phyloP scores from a whole-genome alignment of 78 protist genomes.

The Chrysochromulina parva region DNA sequence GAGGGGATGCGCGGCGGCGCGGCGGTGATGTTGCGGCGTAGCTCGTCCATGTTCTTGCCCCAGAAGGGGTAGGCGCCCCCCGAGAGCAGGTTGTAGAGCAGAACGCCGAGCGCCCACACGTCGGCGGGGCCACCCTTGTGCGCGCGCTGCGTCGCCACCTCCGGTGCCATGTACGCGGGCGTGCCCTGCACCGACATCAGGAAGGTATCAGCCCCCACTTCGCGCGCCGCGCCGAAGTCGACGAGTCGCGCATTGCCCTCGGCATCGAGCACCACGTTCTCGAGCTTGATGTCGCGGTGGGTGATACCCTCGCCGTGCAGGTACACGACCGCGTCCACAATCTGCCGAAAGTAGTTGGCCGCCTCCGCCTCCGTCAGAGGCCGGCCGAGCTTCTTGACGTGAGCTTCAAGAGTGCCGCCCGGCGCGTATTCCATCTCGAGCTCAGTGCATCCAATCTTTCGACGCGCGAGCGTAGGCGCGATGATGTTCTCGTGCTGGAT shows the following conservation, averaged over 20 bases:
- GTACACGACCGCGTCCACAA: not conserved
- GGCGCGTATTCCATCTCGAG: conserved; percentile 13
- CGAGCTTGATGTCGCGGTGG: conserved; percentile 14
- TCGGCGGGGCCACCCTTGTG: not conserved
- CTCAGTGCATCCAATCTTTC: not conserved
- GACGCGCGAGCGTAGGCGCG: not conserved
- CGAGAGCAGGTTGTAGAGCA: not conserved
- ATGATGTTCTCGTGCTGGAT: not conserved
- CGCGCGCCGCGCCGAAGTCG: conserved; percentile 23
- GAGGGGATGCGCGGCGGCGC: not conserved
- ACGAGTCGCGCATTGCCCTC: not conserved
- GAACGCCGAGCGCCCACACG: not conserved
- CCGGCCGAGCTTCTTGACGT: not conserved
- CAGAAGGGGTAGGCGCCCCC: not conserved
- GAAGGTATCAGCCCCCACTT: not conserved
- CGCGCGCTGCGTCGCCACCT: not conserved
- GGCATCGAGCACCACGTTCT: not conserved
- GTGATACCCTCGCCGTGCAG: not conserved
- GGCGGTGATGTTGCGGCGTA: not conserved
- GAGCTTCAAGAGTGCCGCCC: not conserved
- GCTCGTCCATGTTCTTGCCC: not conserved
- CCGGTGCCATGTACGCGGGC: conserved; percentile 29
- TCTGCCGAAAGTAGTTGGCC: not conserved
- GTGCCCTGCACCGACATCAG: not conserved
- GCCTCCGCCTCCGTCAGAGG: not conserved